phyloP scores from a whole-genome alignment of 345 rosid genomes.

The Corchorus capsularis region DNA sequence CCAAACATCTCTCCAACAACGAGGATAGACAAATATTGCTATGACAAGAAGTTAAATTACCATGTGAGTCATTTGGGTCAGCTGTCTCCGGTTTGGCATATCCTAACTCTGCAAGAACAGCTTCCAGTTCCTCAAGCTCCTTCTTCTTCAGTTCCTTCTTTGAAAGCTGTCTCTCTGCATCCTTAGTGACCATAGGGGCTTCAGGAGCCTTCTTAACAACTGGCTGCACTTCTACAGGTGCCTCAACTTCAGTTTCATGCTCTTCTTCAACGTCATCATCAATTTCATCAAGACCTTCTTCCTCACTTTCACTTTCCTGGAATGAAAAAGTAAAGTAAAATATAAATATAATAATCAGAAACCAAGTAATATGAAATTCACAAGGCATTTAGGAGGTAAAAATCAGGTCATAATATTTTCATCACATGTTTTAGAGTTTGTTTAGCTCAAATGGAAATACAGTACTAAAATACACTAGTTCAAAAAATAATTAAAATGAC shows the following conservation, averaged over 20 bases:
- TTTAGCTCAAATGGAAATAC: not conserved
- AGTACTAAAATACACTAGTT: not conserved
- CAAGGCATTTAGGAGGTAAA: not conserved
- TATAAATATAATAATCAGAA: not conserved
- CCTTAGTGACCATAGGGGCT: slow-evolving; percentile 31
- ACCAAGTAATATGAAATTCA: not conserved
- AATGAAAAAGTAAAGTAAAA: slow-evolving; percentile 2
- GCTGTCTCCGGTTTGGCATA: slow-evolving; percentile 28
- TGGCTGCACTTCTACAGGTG: slow-evolving; percentile 26
- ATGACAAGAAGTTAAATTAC: slow-evolving; percentile 25
- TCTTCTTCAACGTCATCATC: slow-evolving; percentile 58
- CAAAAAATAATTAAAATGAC: not conserved
- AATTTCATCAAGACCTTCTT: slow-evolving; percentile 44
- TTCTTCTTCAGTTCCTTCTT: slow-evolving; percentile 65
- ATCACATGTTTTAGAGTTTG: not conserved
- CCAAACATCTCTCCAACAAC: not conserved
- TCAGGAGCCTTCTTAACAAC: slow-evolving; percentile 36
- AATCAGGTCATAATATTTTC: not conserved
- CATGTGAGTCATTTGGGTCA: slow-evolving; percentile 39
- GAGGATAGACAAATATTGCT: not conserved
- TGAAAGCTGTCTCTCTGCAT: slow-evolving; percentile 58
- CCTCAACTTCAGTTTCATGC: slow-evolving; percentile 43
- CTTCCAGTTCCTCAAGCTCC: slow-evolving; percentile 66
- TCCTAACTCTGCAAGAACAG: slow-evolving; percentile 60
- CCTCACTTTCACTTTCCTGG: slow-evolving; percentile 59